Evolutionary conservation across 768 basidiomycete genomes (phyloP).

Genomic region (Trametes sanguinea): DNA sequence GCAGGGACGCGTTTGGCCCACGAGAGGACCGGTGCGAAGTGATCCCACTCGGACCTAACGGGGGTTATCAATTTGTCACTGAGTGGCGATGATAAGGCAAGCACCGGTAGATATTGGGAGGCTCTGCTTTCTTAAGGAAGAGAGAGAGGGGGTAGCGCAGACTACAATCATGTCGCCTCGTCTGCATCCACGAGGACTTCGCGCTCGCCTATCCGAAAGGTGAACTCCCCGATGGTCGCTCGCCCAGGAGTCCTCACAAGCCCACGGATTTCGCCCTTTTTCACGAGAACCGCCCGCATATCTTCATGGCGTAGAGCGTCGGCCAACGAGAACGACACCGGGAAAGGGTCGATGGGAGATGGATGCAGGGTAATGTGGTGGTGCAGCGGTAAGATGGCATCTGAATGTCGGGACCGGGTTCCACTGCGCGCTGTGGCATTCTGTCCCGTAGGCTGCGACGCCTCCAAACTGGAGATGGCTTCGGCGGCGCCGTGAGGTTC

Average conservation of each 20-base stretch:
- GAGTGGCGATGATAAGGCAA: too few relatives aligned
- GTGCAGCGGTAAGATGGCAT: slow-evolving; percentile 34
- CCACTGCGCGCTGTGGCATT: background rate
- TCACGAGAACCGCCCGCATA: slow-evolving; percentile 12
- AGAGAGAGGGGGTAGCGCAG: too few relatives aligned
- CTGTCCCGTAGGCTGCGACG: slow-evolving; percentile 3
- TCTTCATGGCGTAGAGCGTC: slow-evolving; percentile 11
- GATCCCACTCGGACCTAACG: too few relatives aligned
- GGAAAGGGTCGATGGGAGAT: slow-evolving; percentile 25
- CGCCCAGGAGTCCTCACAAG: slow-evolving; percentile 23
- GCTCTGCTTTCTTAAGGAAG: too few relatives aligned
- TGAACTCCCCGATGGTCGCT: slow-evolving; percentile 9
- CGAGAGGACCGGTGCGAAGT: too few relatives aligned
- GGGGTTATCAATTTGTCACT: too few relatives aligned
- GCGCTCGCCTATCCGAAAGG: slow-evolving; percentile 19
- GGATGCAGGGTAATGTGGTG: slow-evolving; percentile 44
- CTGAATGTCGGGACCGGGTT: slow-evolving; percentile 8
- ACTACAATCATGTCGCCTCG: background rate
- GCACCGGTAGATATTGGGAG: too few relatives aligned
- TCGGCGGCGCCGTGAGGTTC: slow-evolving; percentile 19
- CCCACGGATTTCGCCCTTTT: slow-evolving; percentile 17
- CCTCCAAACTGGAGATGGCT: slow-evolving; percentile 1
- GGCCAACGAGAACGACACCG: slow-evolving; percentile 10
- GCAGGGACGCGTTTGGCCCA: too few relatives aligned
- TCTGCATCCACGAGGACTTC: slow-evolving; percentile 15